Evolutionary conservation across 192 early-diverging fungal species (phyloP), one percentile per base, ranked within the genome.

Genomic region (Coemansia sp.): DNA sequence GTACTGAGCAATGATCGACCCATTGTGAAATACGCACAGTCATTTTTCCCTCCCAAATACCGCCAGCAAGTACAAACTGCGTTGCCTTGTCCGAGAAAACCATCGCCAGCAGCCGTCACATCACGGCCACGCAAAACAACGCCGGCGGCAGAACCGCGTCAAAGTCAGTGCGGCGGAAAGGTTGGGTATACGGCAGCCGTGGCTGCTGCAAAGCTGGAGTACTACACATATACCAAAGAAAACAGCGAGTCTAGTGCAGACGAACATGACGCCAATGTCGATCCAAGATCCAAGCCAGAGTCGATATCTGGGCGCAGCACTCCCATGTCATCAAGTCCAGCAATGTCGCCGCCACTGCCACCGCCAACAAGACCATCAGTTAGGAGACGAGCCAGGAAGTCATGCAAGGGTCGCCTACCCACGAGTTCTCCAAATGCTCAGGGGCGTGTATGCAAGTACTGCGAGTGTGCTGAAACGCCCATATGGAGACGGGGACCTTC

Each of bases 401-500:
- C 60, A n/a, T 42, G 34, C 42, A 63, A 21, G 39, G 23, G 39
- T n/a, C 49, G 43, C 29, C 52, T 29, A 39, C 23, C 52, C 23
- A 58, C 45, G 18, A 29, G 39, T 9, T 49, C 62, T 23, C 40
- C 65, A 12, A 48, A 29, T 29, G 21, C 25, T 13, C 59, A 20
- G 12, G 59, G 71, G 20, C 89, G 89, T 52, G 71, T 74, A 29
- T 91, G 90, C 69, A 69, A 77, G 4, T 88, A 90, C 66, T 92
- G 91, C 62, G 72, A 79, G 13, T 85, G 84, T 42, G 86, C 76
- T 35, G 83, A 82, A 12, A 92, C 91, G 7, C 91, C 91, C 10
- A 92, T 92, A 79, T 92, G 91, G 91, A 83, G 91, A 25, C 84
- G 91, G 31, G 91, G 91, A 3, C 91, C 91, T 0, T 70, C 83